These are phyloP conservation scores for Herpotrichia juniperi DNA, from an alignment of 2,329 filamentous ascomycete genomes.

Conservation along the genomic window DNA sequence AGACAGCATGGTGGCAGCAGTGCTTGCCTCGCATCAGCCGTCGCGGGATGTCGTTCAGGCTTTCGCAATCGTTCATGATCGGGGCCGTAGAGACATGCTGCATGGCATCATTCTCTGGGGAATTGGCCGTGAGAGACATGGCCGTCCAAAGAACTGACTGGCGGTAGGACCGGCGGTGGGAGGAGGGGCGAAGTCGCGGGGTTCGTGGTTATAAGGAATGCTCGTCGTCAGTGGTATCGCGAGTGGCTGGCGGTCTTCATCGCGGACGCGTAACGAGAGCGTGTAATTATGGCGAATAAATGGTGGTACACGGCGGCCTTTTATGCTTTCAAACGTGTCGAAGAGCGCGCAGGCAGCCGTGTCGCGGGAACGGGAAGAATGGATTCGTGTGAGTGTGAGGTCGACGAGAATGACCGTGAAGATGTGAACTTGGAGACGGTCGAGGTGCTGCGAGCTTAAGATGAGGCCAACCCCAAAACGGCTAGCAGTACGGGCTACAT, in stretches of 20 bases:
- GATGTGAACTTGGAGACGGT: conserved; percentile 13
- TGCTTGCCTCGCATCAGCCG: conserved; percentile 55
- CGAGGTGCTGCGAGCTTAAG: conserved; percentile 6
- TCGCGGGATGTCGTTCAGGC: conserved; percentile 40
- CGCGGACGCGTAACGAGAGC: conserved; percentile 38
- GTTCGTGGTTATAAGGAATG: conserved; percentile 22
- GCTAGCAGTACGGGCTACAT: too few species aligned
- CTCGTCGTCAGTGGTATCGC: conserved; percentile 26
- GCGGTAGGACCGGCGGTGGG: conserved; percentile 21
- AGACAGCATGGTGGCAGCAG: conserved; percentile 11
- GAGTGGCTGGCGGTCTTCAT: conserved; percentile 45
- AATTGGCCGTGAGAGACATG: conserved; percentile 42
- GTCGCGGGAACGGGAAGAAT: conserved; percentile 21
- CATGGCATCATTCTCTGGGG: conserved; percentile 27
- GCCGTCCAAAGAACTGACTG: conserved; percentile 24
- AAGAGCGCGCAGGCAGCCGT: conserved; percentile 16
- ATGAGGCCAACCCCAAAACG: too few species aligned
- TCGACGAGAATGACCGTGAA: too few species aligned
- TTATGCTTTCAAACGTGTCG: background rate
- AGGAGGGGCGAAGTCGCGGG: conserved; percentile 12
- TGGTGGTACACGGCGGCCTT: background rate
- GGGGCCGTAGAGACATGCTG: conserved; percentile 24
- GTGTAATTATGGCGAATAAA: conserved; percentile 16
- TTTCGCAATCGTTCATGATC: conserved; percentile 31
- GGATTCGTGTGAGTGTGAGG: too few species aligned